Base-by-base conservation (phyloP, 805 yeast species). In the Teunomyces stri region DNA sequence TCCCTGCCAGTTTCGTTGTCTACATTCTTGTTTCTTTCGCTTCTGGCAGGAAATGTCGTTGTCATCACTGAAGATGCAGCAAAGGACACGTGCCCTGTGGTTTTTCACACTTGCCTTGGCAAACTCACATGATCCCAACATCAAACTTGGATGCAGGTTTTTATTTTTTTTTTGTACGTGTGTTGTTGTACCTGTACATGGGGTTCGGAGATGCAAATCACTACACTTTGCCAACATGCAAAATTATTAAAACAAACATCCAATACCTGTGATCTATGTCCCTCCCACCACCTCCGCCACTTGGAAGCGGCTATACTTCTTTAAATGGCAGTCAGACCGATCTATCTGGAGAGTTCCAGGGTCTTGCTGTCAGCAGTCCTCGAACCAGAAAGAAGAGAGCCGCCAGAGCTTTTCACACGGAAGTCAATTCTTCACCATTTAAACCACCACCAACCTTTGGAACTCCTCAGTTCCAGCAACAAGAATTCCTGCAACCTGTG, bases 321-420 rank as follows among this genome's bases (percentile, higher is more conserved):
- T 20, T 22, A 7, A 30, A 21, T 15, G 45, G 43, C 12, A 46
- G 44, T 38, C 45, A 38, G 9, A 45, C 46, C 10, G 44, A 41
- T 21, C 47, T 49, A 13, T 31, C 35, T 16, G 28, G 33, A 6
- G 42, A 40, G 11, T 11, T 53, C 11, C 51, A 48, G 21, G 44
- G 43, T 11, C 35, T 55, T 35, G 31, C 51, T 12, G 25, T 53
- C 9, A 37, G 41, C 35, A 45, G 49, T 10, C 47, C 49, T 15
- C 25, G 30, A 13, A 16, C 52, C 29, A 64, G 63, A 54, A 64
- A 64, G 45, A 67, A 66, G 46, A 51, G 69, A 48, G 51, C 61
- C 4, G 64, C 55, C 10, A 51, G 73, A 50, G 71, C 71, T 4
- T 65, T 50, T 50, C 70, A 65, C 46, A 48, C 61, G 21, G 66